A percentile compares a stretch with the other conserved stretches of the same genome.
These are phyloP conservation scores for Rubia peregrina DNA, from an alignment of 305 asterid species.

Conservation along the genomic window DNA sequence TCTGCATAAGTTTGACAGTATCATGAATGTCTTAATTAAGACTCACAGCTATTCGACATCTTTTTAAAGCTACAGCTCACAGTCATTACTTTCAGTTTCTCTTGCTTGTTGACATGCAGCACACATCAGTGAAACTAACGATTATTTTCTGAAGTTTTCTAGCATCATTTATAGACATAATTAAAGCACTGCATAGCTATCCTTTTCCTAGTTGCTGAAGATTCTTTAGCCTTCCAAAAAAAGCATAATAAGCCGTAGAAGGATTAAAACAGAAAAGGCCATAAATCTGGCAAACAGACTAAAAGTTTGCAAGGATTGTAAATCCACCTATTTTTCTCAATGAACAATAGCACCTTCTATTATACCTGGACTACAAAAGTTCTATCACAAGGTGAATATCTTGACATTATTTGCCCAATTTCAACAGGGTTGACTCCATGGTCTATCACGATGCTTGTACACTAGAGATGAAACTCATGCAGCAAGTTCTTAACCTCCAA, in stretches of 20 bases:
- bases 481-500: neutral
- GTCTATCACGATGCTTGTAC: neutral
- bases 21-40: neutral
- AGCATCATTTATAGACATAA: neutral
- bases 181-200: neutral
- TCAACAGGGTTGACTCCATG: constrained; percentile 1
- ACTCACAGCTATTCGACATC: neutral
- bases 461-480: neutral
- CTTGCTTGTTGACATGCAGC: neutral
- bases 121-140: neutral
- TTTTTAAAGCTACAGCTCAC: neutral
- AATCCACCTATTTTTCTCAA: neutral
- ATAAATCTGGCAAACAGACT: neutral
- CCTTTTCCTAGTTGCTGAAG: neutral
- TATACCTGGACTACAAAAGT: neutral
- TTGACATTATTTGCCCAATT: neutral
- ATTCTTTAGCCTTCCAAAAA: neutral
- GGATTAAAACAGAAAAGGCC: neutral
- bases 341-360: neutral
- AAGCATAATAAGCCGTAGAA: neutral
- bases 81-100: neutral
- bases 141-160: neutral
- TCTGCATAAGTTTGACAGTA: constrained; percentile 1
- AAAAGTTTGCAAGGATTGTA: neutral
- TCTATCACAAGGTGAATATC: neutral